These are phyloP conservation scores for Funneliformis mosseae DNA, from an alignment of 192 early-diverging fungal genomes.

Conservation along the genomic window DNA sequence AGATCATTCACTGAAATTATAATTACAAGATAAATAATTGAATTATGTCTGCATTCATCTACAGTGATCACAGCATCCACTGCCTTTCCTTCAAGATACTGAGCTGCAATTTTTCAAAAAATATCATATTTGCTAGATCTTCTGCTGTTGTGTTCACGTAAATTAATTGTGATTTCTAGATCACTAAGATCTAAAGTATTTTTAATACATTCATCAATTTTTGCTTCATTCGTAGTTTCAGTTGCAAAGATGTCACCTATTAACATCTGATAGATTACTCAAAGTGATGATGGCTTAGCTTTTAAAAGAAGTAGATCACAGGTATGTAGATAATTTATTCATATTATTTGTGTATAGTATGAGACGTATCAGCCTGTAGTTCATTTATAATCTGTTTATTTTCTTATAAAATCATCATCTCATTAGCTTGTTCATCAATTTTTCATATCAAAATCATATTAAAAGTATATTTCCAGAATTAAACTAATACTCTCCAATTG, in stretches of 20 bases:
- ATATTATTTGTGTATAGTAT: neutral
- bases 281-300: neutral
- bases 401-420: neutral
- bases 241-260: neutral
- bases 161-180: neutral
- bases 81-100: neutral
- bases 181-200: neutral
- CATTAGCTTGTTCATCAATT: neutral
- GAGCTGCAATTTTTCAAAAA: neutral
- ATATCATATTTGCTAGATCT: neutral
- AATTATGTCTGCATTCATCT: neutral
- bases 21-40: neutral
- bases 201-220: neutral
- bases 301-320: neutral
- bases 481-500: neutral
- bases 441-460: neutral
- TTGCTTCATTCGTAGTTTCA: neutral
- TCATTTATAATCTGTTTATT: neutral
- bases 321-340: neutral
- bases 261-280: too few species aligned
- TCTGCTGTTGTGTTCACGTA: neutral
- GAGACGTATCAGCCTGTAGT: neutral
- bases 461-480: neutral
- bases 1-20: neutral
- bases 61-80: neutral